Base-by-base conservation (phyloP, 768 basidiomycete genomes). In the Pleurotus sapidus region DNA sequence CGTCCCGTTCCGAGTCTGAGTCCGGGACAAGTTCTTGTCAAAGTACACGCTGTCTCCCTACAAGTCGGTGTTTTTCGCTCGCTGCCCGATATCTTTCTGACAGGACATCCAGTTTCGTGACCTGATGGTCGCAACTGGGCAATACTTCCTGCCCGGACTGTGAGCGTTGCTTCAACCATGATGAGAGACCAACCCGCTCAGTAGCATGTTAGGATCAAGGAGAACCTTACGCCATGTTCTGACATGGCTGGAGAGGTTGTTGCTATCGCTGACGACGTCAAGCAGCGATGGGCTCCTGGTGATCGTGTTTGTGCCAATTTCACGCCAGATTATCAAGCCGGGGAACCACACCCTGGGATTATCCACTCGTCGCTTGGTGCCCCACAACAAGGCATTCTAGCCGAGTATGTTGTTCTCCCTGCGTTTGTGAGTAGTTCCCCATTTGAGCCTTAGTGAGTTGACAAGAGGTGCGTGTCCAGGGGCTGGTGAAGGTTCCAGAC, bases 201-300 rank as follows among this genome's bases (percentile, higher is more conserved):
- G n/a, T n/a, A n/a, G n/a, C n/a, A n/a, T n/a, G n/a, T n/a, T n/a
- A n/a, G 40, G n/a, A 42, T 25, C 40, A 17, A 45, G 18, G 27
- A 49, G 11, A 23, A 51, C 39, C 40, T 43, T 5, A 50, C 56
- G 24, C 57, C 59, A 55, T 49, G 42, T 15, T 58, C 78, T 7
- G 75, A 79, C 58, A 63, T 68, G 46, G 75, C 77, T n/a, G 77
- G 78, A 8, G 76, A 77, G 61, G 68, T 79, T 54, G 63, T 77
- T 18, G 70, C 72, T 15, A 59, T 77, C 25, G 61, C 61, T 17
- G 49, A 62, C 20, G 59, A 58, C 37, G 61, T 54, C 12, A 69
- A 62, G 15, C 63, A 61, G 15, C 51, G 37, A 5, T 79, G 74
- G 76, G 68, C 66, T 49, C 61, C 68, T 30, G 76, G 78, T 34